Evolutionary conservation across 768 basidiomycete genomes (phyloP).

Genomic region (Suillus sp.): DNA sequence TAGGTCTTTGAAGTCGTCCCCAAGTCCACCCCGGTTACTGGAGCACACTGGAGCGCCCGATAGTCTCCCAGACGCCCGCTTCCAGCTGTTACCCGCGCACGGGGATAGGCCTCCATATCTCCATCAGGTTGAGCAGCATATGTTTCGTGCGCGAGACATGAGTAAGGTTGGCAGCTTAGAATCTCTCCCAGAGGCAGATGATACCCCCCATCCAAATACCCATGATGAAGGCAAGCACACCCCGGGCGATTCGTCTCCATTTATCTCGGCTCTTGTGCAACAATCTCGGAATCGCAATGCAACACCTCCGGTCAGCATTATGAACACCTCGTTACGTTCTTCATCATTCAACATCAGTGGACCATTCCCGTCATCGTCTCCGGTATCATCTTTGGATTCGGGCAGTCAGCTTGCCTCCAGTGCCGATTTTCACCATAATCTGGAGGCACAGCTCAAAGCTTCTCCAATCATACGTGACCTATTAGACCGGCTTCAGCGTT

Average conservation of each 20-base stretch:
- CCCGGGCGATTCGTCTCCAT: slow-evolving; percentile 34
- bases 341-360: slow-evolving; percentile 47
- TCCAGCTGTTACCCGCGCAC: slow-evolving; percentile 39
- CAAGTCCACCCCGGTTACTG: slow-evolving; percentile 49
- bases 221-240: slow-evolving; percentile 29
- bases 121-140: slow-evolving; percentile 47
- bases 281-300: slow-evolving; percentile 41
- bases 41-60: slow-evolving; percentile 34
- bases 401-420: slow-evolving; percentile 60
- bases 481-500: slow-evolving; percentile 70
- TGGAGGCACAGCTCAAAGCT: slow-evolving; percentile 74
- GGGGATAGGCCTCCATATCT: slow-evolving; percentile 51
- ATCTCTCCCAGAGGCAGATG: slow-evolving; percentile 57
- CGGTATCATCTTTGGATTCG: slow-evolving; percentile 78
- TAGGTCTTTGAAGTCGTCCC: slow-evolving; percentile 70
- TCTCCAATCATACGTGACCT: slow-evolving; percentile 79
- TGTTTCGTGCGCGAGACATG: slow-evolving; percentile 47
- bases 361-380: slow-evolving; percentile 64
- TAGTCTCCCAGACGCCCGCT: slow-evolving; percentile 27
- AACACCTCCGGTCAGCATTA: slow-evolving; percentile 49
- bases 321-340: slow-evolving; percentile 36
- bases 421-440: slow-evolving; percentile 48
- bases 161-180: slow-evolving; percentile 54
- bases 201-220: slow-evolving; percentile 41
- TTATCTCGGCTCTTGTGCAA: slow-evolving; percentile 42